Evolutionary conservation across 208 protist genomes (phyloP).

Genomic region (Acanthamoeba lugdunensis): DNA sequence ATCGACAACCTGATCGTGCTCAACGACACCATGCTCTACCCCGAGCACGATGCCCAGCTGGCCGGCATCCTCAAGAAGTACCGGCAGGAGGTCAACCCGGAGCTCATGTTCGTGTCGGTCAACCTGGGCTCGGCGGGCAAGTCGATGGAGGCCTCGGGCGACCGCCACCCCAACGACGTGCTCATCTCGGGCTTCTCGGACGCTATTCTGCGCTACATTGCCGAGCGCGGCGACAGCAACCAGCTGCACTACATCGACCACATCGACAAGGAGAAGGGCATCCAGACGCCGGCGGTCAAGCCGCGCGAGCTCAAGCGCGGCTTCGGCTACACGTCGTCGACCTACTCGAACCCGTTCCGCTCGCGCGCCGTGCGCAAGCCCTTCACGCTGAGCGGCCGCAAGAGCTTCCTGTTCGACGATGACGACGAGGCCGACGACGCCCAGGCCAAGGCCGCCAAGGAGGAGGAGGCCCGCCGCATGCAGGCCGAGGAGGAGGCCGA

Average conservation of each 20-base stretch:
- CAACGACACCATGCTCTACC: slow-evolving; percentile 63
- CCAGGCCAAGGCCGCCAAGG: background rate
- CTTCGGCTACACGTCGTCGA: background rate
- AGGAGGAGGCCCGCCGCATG: slow-evolving; percentile 5
- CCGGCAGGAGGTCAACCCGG: slow-evolving; percentile 89
- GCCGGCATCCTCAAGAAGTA: slow-evolving; percentile 89
- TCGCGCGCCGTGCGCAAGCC: slow-evolving; percentile 24
- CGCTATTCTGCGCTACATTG: slow-evolving; percentile 92
- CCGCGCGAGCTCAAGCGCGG: slow-evolving; percentile 7
- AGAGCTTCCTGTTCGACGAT: slow-evolving; percentile 57
- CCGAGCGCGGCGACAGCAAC: slow-evolving; percentile 84
- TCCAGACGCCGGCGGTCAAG: background rate
- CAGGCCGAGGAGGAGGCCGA: slow-evolving; percentile 53
- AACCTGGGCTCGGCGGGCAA: slow-evolving; percentile 74
- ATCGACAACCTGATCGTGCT: slow-evolving; percentile 78
- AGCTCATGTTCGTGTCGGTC: slow-evolving; percentile 92
- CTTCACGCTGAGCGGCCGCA: background rate
- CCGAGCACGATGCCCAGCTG: background rate
- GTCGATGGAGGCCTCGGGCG: background rate
- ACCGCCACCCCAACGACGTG: slow-evolving; percentile 91
- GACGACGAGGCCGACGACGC: slow-evolving; percentile 44
- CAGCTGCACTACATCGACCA: slow-evolving; percentile 75
- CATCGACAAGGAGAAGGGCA: slow-evolving; percentile 67
- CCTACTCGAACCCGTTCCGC: slow-evolving; percentile 66
- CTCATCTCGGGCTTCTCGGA: slow-evolving; percentile 93